Evolutionary conservation across 495 filamentous ascomycete genomes (phyloP).

Genomic region (Clohesyomyces aquaticus): DNA sequence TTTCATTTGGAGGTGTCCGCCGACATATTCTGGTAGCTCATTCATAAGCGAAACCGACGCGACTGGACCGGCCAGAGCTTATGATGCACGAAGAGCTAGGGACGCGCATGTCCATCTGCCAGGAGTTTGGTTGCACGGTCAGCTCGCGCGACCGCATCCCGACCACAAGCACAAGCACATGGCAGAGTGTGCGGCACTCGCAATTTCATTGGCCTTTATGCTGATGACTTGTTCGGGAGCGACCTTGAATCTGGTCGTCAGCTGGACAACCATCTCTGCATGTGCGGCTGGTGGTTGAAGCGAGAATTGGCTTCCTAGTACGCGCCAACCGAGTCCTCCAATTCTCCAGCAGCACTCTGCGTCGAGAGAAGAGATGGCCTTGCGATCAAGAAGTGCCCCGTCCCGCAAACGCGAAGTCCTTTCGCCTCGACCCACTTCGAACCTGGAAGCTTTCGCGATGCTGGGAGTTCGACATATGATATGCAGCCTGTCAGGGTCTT

Average conservation of each 20-base stretch:
- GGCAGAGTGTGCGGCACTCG: neutral
- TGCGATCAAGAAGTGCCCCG: no score
- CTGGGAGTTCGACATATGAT: constrained; percentile 2
- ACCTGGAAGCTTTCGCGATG: constrained; percentile 3
- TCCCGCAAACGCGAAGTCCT: neutral
- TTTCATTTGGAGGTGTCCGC: no score
- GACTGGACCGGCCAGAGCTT: no score
- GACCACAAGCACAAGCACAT: neutral
- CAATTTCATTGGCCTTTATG: no score
- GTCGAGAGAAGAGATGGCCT: neutral
- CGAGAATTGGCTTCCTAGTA: neutral
- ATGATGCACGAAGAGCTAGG: no score
- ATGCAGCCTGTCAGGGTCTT: constrained; percentile 21
- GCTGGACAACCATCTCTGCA: constrained; percentile 7
- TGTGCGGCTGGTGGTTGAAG: neutral
- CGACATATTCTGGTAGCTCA: no score
- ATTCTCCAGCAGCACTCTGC: neutral
- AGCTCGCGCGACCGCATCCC: neutral
- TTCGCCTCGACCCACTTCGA: neutral
- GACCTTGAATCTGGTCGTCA: neutral
- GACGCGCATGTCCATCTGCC: neutral
- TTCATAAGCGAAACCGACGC: neutral
- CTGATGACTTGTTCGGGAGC: neutral
- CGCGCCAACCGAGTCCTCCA: neutral
- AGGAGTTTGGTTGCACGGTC: neutral